A percentile compares a stretch with the other conserved stretches of the same genome.
phyloP scores from a whole-genome alignment of 2,329 filamentous ascomycete genomes.

The Clarireedia homoeocarpa region DNA sequence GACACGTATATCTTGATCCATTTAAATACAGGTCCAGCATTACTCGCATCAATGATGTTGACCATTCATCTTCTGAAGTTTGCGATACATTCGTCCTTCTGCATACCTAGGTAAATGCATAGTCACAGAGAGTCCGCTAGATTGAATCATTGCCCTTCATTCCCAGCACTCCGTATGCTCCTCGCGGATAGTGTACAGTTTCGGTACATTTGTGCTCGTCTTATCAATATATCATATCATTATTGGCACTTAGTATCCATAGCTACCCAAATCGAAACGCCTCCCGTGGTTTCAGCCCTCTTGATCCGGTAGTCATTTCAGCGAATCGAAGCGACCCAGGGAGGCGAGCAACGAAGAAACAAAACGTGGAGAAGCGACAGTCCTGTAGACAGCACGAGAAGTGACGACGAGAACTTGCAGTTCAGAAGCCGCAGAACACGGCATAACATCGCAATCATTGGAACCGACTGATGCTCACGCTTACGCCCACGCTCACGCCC shows the following conservation, averaged over 20 bases:
- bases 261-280: neutral
- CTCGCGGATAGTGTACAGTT: neutral
- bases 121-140: neutral
- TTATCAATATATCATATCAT: neutral
- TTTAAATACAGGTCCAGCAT: constrained; percentile 1
- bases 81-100: constrained; percentile 2
- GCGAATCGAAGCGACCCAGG: neutral
- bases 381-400: no score
- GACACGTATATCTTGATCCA: constrained; percentile 11
- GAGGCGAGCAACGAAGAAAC: neutral
- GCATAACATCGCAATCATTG: neutral
- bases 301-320: neutral
- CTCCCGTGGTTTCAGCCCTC: constrained; percentile 9
- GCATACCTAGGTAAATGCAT: neutral
- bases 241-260: constrained; percentile 4
- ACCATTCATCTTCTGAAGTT: constrained; percentile 3
- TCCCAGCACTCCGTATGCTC: neutral
- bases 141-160: neutral
- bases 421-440: neutral
- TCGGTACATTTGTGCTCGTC: neutral
- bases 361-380: neutral
- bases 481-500: neutral
- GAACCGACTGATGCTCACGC: constrained; percentile 6
- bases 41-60: constrained; percentile 2
- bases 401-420: no score